Conservation (phyloP, 2,329 filamentous ascomycete genomes). For the Penicillium corylophilum region DNA sequence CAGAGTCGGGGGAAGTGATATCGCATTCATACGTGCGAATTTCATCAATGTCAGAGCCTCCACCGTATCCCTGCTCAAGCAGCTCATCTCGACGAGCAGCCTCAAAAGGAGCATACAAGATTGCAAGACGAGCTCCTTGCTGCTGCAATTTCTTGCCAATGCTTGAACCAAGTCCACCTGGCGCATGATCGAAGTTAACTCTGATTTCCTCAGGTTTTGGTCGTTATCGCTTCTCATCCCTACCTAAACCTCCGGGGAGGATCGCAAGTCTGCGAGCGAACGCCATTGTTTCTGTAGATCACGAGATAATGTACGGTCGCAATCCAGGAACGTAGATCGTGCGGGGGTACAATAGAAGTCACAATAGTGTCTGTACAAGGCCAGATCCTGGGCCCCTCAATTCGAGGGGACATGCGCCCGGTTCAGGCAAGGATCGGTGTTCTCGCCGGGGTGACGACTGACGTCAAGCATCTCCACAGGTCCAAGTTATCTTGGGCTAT, state of each 20-base stretch:
- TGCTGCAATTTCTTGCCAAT: slow-evolving; percentile 44
- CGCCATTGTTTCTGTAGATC: slow-evolving; percentile 26
- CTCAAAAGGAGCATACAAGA: slow-evolving; percentile 51
- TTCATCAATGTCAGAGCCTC: slow-evolving; percentile 16
- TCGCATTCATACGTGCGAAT: slow-evolving; percentile 46
- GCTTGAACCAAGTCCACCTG: slow-evolving; percentile 45
- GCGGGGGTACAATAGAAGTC: not conserved
- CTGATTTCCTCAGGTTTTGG: slow-evolving; percentile 14
- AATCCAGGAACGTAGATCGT: not conserved
- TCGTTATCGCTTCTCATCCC: slow-evolving; percentile 3
- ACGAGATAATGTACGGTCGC: not conserved
- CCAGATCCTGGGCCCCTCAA: not conserved
- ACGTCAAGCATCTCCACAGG: slow-evolving; percentile 2
- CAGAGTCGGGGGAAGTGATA: slow-evolving; percentile 48
- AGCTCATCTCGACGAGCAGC: slow-evolving; percentile 37
- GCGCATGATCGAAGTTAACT: slow-evolving; percentile 10
- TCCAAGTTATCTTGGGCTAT: not conserved
- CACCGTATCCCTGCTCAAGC: slow-evolving; percentile 38
- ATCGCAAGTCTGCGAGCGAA: slow-evolving; percentile 43
- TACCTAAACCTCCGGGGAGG: slow-evolving; percentile 46
- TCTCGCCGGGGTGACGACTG: not conserved
- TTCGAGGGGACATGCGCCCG: not conserved
- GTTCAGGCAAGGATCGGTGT: slow-evolving; percentile 2
- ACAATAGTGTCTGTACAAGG: not conserved
- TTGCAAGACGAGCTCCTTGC: slow-evolving; percentile 45